These are phyloP conservation scores for Cordyceps fumosorosea DNA, from an alignment of 2,329 filamentous ascomycete genomes.

Conservation along the genomic window DNA sequence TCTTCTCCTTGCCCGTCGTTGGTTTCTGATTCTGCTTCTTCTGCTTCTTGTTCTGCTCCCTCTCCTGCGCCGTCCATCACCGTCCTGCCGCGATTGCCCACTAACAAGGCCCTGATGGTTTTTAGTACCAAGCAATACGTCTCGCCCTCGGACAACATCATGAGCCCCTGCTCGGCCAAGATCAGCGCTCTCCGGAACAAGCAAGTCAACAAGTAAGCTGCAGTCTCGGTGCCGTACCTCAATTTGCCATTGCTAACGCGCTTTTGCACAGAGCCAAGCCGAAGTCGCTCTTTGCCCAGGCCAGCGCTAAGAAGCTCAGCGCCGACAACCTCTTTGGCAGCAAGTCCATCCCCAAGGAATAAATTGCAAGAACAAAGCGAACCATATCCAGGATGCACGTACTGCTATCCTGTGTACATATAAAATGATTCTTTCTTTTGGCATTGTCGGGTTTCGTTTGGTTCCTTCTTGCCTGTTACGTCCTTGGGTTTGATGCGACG, in stretches of 20 bases:
- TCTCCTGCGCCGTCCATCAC: conserved; percentile 9
- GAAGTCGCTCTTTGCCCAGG: conserved; percentile 61
- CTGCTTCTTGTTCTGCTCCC: conserved; percentile 13
- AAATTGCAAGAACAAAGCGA: not conserved
- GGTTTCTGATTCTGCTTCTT: not conserved
- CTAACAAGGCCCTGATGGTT: conserved; percentile 13
- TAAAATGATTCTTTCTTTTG: not conserved
- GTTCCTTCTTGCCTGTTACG: not conserved
- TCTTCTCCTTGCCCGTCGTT: not conserved
- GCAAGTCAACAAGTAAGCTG: conserved; percentile 68
- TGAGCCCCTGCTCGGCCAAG: conserved; percentile 81
- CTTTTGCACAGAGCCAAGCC: conserved; percentile 50
- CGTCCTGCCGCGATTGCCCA: conserved; percentile 2
- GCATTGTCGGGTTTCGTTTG: not conserved
- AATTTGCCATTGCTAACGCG: not conserved
- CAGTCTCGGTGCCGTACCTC: not conserved
- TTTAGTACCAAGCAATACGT: conserved; percentile 53
- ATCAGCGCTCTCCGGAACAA: conserved; percentile 74
- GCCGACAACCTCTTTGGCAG: conserved; percentile 37
- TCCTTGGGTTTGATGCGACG: conserved; percentile 8
- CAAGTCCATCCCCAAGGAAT: conserved; percentile 28
- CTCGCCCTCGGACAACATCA: conserved; percentile 82
- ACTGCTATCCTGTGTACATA: conserved; percentile 5
- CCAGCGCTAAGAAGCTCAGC: conserved; percentile 56
- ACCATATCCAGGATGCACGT: not conserved